Evolutionary conservation across 23 red algal species (phyloP).

Genomic region (Gracilaria vermiculophylla): DNA sequence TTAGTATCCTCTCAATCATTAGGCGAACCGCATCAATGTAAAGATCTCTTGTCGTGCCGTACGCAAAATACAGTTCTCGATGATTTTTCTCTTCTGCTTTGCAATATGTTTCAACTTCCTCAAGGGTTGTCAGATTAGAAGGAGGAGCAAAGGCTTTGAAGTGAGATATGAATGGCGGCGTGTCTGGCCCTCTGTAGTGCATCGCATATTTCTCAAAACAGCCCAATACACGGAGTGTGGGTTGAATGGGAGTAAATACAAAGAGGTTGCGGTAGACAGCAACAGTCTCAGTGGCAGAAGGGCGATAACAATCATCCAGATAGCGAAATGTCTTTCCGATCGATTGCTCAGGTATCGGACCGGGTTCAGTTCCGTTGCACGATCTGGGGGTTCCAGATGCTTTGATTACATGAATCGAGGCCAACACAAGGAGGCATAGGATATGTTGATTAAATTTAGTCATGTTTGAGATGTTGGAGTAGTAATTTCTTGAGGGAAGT

Average conservation of each 20-base stretch:
- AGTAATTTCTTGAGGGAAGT: background rate
- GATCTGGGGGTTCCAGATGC: background rate
- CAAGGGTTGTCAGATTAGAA: background rate
- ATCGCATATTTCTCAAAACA: constrained; percentile 22
- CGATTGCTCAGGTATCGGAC: background rate
- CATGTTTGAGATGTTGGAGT: background rate
- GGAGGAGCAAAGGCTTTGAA: constrained; percentile 8
- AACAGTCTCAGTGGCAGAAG: background rate
- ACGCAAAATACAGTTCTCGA: background rate
- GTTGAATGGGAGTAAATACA: background rate
- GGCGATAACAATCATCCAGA: constrained; percentile 20
- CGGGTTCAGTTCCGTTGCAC: background rate
- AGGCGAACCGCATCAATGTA: constrained; percentile 6
- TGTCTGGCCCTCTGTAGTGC: background rate
- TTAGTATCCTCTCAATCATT: background rate
- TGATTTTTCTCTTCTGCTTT: constrained; percentile 10
- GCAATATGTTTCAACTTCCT: background rate
- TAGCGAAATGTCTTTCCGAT: constrained; percentile 1
- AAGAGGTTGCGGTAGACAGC: background rate
- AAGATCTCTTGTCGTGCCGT: background rate
- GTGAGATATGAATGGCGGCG: background rate
- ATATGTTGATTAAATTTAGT: background rate
- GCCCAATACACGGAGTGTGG: background rate
- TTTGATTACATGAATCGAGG: background rate
- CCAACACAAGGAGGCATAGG: background rate